phyloP scores from a whole-genome alignment of 2,329 filamentous ascomycete species.

The Xylariaceae sp. region DNA sequence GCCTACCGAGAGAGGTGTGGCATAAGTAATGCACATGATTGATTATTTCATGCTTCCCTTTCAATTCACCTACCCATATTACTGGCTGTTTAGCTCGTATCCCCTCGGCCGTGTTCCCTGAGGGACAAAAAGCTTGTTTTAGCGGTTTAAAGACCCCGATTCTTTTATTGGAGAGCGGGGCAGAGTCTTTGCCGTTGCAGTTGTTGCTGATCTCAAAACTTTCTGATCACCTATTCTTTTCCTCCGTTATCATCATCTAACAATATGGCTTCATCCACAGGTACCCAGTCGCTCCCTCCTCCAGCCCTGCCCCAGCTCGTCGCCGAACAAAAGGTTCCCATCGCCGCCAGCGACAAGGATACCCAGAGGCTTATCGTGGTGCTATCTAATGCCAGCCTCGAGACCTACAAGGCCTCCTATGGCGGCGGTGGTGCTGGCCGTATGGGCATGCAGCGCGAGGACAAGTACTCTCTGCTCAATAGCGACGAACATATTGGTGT shows the following conservation, averaged over 20 bases:
- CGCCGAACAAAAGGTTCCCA: constrained; percentile 88
- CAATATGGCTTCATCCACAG: constrained; percentile 53
- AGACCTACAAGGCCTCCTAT: constrained; percentile 93
- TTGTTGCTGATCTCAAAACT: background rate
- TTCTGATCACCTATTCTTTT: background rate
- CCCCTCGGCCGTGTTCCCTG: too few species aligned
- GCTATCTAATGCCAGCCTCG: constrained; percentile 93
- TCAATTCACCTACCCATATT: too few species aligned
- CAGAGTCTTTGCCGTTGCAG: background rate
- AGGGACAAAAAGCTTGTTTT: too few species aligned
- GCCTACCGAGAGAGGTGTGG: too few species aligned
- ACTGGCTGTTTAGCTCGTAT: too few species aligned
- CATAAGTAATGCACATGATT: too few species aligned
- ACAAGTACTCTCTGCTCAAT: constrained; percentile 97
- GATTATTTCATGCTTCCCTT: too few species aligned
- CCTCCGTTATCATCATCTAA: constrained; percentile 14
- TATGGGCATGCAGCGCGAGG: constrained; percentile 74
- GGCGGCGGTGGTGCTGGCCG: constrained; percentile 63
- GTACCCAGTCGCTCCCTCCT: constrained; percentile 93
- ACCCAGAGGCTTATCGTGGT: constrained; percentile 92
- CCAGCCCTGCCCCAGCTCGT: constrained; percentile 90
- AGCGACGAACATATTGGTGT: constrained; percentile 99
- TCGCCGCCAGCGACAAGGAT: constrained; percentile 86
- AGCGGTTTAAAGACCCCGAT: too few species aligned
- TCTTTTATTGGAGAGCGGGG: background rate